Evolutionary conservation across 1,284 basidiomycete genomes (phyloP), one percentile per base, ranked within the genome.

Genomic region (Macrocystidia cucumis): DNA sequence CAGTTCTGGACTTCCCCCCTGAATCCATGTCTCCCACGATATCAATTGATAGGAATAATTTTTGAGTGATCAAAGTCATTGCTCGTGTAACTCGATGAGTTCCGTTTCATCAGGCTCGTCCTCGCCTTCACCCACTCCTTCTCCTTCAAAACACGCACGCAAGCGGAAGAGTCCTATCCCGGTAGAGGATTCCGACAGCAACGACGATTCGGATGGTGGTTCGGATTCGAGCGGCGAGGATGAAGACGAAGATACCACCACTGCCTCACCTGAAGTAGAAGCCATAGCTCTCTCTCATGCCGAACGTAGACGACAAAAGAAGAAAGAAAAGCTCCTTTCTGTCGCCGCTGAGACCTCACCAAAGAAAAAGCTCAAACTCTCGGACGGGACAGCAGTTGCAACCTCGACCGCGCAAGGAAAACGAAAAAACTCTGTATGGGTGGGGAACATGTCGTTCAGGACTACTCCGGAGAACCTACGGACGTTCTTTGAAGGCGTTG

Each of bases 381-480:
- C 61, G 32, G 64, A 67, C 39, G 62, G 57, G 8, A 55, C 53
- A 9, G 54, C 52, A 2, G 47, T 49, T 17, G 45, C 47, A 14
- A 43, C 53, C 20, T 41, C 52, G 21, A 33, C 41, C 27, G 42
- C 45, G 40, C n/a, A n/a, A n/a, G 49, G 45, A 1, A 64, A 76
- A 56, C 72, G 79, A 26, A 77, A 89, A 51, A 82, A 91, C 50
- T 91, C 88, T 2, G 69, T 98, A 23, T 98, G 95, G 90, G 80
- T 98, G 24, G 95, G 96, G 29, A 98, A 98, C 58, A 55, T 98
- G 52, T 76, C 88, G 12, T 98, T 89, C 72, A 87, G 87, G 59
- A 97, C 93, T 12, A 88, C 82, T 0, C 61, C 73, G 32, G 79
- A 84, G 9, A 64, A 77, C 5, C 61, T 98, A 19, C 69, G 71